Evolutionary conservation across 129 eudicot species (phyloP).

Genomic region (Flaveria linearis): DNA sequence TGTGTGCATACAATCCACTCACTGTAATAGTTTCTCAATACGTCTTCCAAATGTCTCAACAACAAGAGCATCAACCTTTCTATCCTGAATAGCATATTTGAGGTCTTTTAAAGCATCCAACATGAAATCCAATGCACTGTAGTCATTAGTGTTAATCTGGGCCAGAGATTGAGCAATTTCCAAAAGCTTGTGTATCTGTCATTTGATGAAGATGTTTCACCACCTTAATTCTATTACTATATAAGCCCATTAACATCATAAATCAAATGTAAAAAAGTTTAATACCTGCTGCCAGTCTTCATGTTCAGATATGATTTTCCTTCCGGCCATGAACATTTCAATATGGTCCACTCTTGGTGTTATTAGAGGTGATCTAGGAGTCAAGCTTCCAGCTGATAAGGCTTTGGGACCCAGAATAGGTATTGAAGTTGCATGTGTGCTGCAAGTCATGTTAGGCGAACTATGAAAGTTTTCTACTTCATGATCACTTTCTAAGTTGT

Average conservation of each 20-base stretch:
- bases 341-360: slow-evolving; percentile 84
- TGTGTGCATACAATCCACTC: slow-evolving; percentile 35
- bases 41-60: slow-evolving; percentile 98
- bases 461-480: slow-evolving; percentile 55
- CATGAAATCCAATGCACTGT: slow-evolving; percentile 78
- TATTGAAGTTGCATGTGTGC: slow-evolving; percentile 37
- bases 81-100: slow-evolving; percentile 79
- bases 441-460: slow-evolving; percentile 44
- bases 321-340: slow-evolving; percentile 61
- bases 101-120: slow-evolving; percentile 78
- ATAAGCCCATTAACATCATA: slow-evolving; percentile 1
- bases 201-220: slow-evolving; percentile 28
- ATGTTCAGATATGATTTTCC: slow-evolving; percentile 66
- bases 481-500: slow-evolving; percentile 47
- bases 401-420: slow-evolving; percentile 52
- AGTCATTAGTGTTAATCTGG: slow-evolving; percentile 62
- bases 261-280: slow-evolving; percentile 7
- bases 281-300: slow-evolving; percentile 82
- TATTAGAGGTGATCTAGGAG: slow-evolving; percentile 85
- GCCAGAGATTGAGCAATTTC: slow-evolving; percentile 85
- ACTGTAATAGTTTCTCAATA: slow-evolving; percentile 95
- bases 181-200: slow-evolving; percentile 83
- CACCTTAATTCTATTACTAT: slow-evolving; percentile 18
- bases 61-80: slow-evolving; percentile 98
- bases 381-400: slow-evolving; percentile 67